Percentiles rank a stretch among this genome's conserved stretches.
Conservation (phyloP, 768 basidiomycete genomes). For the Udeniomyces megalosporus region DNA sequence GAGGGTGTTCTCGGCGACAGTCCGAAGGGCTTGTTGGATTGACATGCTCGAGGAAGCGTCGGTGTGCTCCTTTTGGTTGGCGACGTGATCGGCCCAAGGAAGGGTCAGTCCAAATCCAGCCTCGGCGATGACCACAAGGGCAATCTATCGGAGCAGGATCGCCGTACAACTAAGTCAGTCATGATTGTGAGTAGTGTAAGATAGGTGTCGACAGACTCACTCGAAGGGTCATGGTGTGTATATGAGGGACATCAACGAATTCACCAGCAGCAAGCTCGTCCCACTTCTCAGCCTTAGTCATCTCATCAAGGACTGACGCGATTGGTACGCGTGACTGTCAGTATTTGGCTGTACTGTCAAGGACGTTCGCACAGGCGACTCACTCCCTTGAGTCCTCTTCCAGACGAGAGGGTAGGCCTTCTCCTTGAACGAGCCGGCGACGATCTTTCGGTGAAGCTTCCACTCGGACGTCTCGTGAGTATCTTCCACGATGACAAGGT, state of each 20-base stretch:
- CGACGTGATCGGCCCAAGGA: slow-evolving; percentile 18
- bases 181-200: not conserved
- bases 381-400: slow-evolving; percentile 25
- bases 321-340: not conserved
- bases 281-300: slow-evolving; percentile 33
- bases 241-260: slow-evolving; percentile 9
- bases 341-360: too few species aligned
- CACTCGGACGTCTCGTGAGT: slow-evolving; percentile 26
- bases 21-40: slow-evolving; percentile 17
- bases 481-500: slow-evolving; percentile 35
- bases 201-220: not conserved
- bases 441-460: slow-evolving; percentile 36
- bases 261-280: not conserved
- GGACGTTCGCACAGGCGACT: not conserved
- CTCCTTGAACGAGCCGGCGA: slow-evolving; percentile 36
- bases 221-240: slow-evolving; percentile 13
- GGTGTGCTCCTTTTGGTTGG: not conserved
- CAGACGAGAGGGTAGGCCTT: slow-evolving; percentile 35
- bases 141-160: slow-evolving; percentile 12
- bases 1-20: slow-evolving; percentile 14
- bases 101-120: slow-evolving; percentile 26
- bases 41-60: slow-evolving; percentile 1
- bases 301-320: slow-evolving; percentile 30
- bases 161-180: not conserved
- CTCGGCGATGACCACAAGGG: slow-evolving; percentile 22